Evolutionary conservation across 768 basidiomycete species (phyloP), one percentile per base, ranked within the genome.

Genomic region (Clathrus columnatus): DNA sequence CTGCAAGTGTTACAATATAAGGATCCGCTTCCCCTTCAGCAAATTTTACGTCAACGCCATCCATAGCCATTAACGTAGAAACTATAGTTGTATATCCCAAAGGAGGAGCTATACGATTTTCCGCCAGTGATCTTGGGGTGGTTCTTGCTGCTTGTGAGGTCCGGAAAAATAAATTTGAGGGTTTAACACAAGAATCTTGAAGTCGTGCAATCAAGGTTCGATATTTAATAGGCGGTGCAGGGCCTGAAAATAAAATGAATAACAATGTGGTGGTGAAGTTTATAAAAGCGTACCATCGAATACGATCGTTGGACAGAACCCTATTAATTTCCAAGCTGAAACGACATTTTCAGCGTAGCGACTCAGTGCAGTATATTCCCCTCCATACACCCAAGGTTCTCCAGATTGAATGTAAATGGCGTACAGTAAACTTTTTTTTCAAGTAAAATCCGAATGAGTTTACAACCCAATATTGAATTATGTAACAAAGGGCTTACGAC

Each of bases 301-400:
- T 5, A 91, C 89, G 61, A 92, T 86, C 62, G 80, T 74, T 5
- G 88, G 69, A 50, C 72, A 71, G 36, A 90, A 65, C 20, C 87
- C 85, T 8, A 87, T 71, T 23, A 72, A 69, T 45, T 84, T 73
- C 90, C 87, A 91, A 11, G 84, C 81, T 57, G 75, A 65, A 11
- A 86, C 79, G 16, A 83, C 76, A 47, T 61, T 67, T 44, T 64
- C 66, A 3, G 86, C 73, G 17, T 78, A 67, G n/a, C 65, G 61
- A 7, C 68, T 66, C 58, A 88, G 84, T 51, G 74, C 74, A 1
- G 67, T 63, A 61, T 88, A 88, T 68, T 92, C 88, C 11, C 90
- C 90, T 5, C 90, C 90, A 62, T 88, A 92, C 0, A 87, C 86
- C 90, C 89, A 91, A 5, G 87, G 82, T 47, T 89, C 70, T 54